Evolutionary conservation across 2,329 filamentous ascomycete species (phyloP).

Genomic region (Colletotrichum liaoningense): DNA sequence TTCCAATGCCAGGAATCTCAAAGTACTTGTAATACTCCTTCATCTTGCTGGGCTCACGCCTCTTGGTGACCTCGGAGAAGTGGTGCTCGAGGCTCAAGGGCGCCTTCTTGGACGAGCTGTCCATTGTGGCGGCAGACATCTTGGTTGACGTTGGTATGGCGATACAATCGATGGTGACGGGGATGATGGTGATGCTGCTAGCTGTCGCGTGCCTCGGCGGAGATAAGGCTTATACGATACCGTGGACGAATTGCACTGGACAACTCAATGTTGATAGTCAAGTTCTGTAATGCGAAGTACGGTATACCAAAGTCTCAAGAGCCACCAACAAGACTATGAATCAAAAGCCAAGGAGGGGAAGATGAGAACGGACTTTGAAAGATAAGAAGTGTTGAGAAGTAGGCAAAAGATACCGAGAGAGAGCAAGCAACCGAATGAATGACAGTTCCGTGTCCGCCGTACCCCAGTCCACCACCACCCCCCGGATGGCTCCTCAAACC

Average conservation of each 20-base stretch:
- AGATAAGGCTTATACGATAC: background rate
- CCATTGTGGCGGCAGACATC: slow-evolving; percentile 18
- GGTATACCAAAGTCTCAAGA: background rate
- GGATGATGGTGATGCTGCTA: background rate
- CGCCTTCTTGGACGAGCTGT: slow-evolving; percentile 28
- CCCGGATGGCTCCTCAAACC: background rate
- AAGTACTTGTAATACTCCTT: slow-evolving; percentile 93
- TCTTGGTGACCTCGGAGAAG: slow-evolving; percentile 76
- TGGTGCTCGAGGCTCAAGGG: slow-evolving; percentile 85
- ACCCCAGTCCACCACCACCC: background rate
- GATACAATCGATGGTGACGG: background rate
- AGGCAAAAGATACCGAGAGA: background rate
- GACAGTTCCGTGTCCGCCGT: background rate
- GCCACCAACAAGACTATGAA: background rate
- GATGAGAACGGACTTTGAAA: background rate
- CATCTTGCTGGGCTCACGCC: slow-evolving; percentile 73
- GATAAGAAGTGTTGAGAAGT: background rate
- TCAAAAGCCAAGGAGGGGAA: background rate
- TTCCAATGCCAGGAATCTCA: slow-evolving; percentile 69
- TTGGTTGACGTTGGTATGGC: background rate
- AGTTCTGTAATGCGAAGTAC: too few species aligned
- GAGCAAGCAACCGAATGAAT: background rate
- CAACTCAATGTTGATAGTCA: background rate
- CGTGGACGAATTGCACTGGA: background rate
- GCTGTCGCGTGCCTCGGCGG: background rate